Evolutionary conservation across 305 asterid species (phyloP).

Genomic region (Fraxinus albicans): DNA sequence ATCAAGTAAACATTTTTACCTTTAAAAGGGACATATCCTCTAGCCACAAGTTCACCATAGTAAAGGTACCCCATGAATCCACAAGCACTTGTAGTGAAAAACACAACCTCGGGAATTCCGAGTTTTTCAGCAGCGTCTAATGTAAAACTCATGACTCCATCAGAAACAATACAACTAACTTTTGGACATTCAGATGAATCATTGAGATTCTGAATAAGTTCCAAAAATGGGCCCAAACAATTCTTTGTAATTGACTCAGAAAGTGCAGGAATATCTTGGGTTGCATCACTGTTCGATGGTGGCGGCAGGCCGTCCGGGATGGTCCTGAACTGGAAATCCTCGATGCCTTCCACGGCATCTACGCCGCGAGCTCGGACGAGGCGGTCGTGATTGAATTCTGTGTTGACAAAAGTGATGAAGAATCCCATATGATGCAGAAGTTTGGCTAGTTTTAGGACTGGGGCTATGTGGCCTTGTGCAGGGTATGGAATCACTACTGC

Average conservation of each 20-base stretch:
- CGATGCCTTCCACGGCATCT: not conserved
- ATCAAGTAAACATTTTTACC: not conserved
- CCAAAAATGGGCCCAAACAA: not conserved
- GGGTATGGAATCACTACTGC: not conserved
- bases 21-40: not conserved
- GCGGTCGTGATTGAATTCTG: not conserved
- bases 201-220: not conserved
- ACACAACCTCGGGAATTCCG: not conserved
- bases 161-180: not conserved
- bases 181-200: not conserved
- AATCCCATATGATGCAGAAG: not conserved
- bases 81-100: not conserved
- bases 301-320: not conserved
- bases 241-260: not conserved
- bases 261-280: not conserved
- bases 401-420: not conserved
- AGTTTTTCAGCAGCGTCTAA: not conserved
- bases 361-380: not conserved
- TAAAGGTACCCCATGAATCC: not conserved
- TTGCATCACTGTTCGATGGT: not conserved
- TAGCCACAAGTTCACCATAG: not conserved
- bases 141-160: not conserved
- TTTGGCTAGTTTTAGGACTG: not conserved
- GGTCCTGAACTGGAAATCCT: not conserved
- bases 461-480: not conserved